Percentiles rank a stretch among this genome's conserved stretches.
Evolutionary conservation across 352 stramenopile genomes (phyloP).

Genomic region (Globisporangium spiculum): DNA sequence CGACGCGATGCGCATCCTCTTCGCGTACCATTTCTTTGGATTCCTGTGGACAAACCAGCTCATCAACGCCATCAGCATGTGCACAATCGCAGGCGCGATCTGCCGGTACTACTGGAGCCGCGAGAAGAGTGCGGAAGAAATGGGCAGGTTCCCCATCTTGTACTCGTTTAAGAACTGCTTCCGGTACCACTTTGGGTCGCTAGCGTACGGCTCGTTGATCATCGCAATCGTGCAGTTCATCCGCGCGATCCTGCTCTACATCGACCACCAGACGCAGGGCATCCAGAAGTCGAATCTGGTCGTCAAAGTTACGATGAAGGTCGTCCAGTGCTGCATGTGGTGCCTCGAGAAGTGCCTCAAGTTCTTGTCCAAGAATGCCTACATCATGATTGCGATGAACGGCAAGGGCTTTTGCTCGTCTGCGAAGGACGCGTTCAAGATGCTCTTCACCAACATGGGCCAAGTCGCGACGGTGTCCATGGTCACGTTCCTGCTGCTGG

Average conservation of each 20-base stretch:
- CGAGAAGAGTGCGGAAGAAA: slow-evolving; percentile 56
- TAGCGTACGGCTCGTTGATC: slow-evolving; percentile 95
- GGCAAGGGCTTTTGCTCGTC: slow-evolving; percentile 75
- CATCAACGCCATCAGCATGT: slow-evolving; percentile 95
- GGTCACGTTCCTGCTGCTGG: slow-evolving; percentile 88
- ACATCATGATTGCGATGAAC: slow-evolving; percentile 88
- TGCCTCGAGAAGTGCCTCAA: slow-evolving; percentile 94
- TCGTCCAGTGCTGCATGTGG: slow-evolving; percentile 93
- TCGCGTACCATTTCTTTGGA: slow-evolving; percentile 90
- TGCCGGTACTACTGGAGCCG: slow-evolving; percentile 93
- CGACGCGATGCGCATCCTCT: slow-evolving; percentile 63
- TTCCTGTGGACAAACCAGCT: slow-evolving; percentile 97
- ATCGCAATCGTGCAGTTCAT: slow-evolving; percentile 97
- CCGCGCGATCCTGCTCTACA: slow-evolving; percentile 88
- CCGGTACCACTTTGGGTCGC: slow-evolving; percentile 93
- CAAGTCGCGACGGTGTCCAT: slow-evolving; percentile 86
- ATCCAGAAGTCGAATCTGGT: slow-evolving; percentile 72
- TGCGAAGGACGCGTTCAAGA: slow-evolving; percentile 91
- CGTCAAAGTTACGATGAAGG: slow-evolving; percentile 83
- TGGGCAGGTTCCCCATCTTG: slow-evolving; percentile 63
- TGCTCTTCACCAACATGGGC: slow-evolving; percentile 91
- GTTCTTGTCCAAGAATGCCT: slow-evolving; percentile 98
- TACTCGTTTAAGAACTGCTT: slow-evolving; percentile 75
- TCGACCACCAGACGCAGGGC: slow-evolving; percentile 91
- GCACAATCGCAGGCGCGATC: slow-evolving; percentile 91